phyloP scores from a whole-genome alignment of 1,284 basidiomycete species.

The Malassezia arunalokei region DNA sequence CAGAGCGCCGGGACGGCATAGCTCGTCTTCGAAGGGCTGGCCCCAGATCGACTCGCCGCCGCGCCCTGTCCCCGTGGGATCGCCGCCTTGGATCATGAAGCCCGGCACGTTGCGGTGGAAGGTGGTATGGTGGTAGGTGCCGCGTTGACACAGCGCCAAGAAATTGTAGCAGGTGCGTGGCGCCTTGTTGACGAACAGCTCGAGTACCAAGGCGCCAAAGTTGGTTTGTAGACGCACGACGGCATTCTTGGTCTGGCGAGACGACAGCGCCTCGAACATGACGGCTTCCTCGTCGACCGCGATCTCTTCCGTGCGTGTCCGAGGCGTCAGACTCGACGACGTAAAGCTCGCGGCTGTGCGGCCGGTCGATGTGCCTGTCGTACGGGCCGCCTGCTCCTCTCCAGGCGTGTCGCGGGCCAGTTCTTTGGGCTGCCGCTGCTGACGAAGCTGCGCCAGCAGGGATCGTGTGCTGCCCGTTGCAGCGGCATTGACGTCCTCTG shows the following conservation, averaged over 20 bases:
- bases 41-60: constrained; percentile 93
- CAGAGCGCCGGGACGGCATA: constrained; percentile 49
- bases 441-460: constrained; percentile 23
- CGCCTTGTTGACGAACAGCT: constrained; percentile 78
- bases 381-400: constrained; percentile 50
- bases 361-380: constrained; percentile 81
- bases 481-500: constrained; percentile 40
- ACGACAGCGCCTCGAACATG: constrained; percentile 62
- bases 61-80: constrained; percentile 86
- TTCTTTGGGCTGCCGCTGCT: not conserved
- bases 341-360: constrained; percentile 82
- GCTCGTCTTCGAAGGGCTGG: constrained; percentile 84
- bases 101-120: constrained; percentile 92
- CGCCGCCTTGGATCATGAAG: constrained; percentile 96
- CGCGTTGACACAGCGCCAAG: constrained; percentile 55
- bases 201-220: constrained; percentile 75
- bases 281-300: constrained; percentile 81
- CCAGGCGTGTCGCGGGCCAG: not conserved
- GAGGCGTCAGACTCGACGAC: constrained; percentile 74
- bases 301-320: constrained; percentile 63
- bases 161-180: constrained; percentile 96
- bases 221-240: constrained; percentile 67
- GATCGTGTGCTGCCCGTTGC: constrained; percentile 40
- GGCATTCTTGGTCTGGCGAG: constrained; percentile 16
- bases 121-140: constrained; percentile 71